Evolutionary conservation across 1,139 yeast genomes (phyloP), one percentile per base, ranked within the genome.

Genomic region (Hyphopichia khmerensis): DNA sequence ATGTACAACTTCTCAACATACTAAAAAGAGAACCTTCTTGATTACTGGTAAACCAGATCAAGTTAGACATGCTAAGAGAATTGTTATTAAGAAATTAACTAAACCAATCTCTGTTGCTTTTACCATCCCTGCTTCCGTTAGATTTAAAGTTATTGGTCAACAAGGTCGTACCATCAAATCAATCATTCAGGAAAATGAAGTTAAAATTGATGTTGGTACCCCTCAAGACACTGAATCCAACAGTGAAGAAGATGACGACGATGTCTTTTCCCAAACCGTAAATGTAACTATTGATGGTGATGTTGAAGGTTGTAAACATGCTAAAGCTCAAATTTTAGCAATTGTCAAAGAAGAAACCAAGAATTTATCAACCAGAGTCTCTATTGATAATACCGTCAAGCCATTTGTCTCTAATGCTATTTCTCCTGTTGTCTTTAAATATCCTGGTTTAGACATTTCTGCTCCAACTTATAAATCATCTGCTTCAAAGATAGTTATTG

Each of bases 61-160:
- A 45, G 95, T 90, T 43, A 77, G 73, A 48, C 68, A 67, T 38
- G 97, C 96, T 47, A 84, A 83, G 64, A 77, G 90, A 48, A 87
- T 87, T 52, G 78, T 95, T 43, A 77, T 87, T 48, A 83, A 82
- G 58, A 86, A 82, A 53, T 76, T 93, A 60, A 84, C 96, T 33
- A 85, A 85, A 62, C 91, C 95, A 38, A 80, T 87, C 43, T 69
- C 69, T 14, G 68, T 79, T 40, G 65, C 73, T 34, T 78, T 93
- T 59, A 65, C 73, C 37, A 80, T 93, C 44, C 98, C 99, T 33
- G 79, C 93, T 23, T 79, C 80, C 52, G 77, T 89, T 42, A 81
- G 96, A 63, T 78, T 96, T 3, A 78, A 80, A 45, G 80, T 95
- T 49, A 90, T 95, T 66, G 99, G 99, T 45, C 79, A 93, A 38